Percentiles rank a stretch among this genome's conserved stretches.
phyloP scores from a whole-genome alignment of 228 moss, liverwort and hornwort genomes.

The Sphagnum magellanicum region DNA sequence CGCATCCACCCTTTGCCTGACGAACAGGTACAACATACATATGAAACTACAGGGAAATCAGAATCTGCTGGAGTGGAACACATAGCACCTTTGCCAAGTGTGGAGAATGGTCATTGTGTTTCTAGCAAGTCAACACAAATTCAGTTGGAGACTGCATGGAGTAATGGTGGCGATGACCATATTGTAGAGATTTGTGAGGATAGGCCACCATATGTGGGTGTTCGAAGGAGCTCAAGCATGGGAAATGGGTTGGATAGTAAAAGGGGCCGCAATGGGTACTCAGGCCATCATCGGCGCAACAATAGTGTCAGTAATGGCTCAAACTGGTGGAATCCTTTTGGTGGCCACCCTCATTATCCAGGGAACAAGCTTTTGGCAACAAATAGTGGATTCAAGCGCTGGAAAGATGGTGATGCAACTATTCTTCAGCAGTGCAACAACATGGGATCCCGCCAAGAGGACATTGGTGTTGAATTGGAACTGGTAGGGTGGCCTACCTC shows the following conservation, averaged over 20 bases:
- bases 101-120: neutral
- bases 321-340: neutral
- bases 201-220: neutral
- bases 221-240: neutral
- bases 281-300: neutral
- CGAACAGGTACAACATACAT: neutral
- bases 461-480: neutral
- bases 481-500: neutral
- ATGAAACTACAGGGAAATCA: neutral
- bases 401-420: neutral
- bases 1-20: neutral
- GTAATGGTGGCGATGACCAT: neutral
- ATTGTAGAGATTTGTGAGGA: neutral
- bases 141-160: neutral
- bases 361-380: neutral
- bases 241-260: neutral
- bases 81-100: neutral
- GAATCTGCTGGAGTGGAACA: neutral
- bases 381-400: neutral
- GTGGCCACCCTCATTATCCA: neutral
- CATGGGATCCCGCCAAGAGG: neutral
- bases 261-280: neutral
- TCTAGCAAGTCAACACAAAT: neutral
- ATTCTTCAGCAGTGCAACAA: neutral
- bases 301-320: neutral